Evolutionary conservation across 768 basidiomycete genomes (phyloP).

Genomic region (Hericium erinaceus): DNA sequence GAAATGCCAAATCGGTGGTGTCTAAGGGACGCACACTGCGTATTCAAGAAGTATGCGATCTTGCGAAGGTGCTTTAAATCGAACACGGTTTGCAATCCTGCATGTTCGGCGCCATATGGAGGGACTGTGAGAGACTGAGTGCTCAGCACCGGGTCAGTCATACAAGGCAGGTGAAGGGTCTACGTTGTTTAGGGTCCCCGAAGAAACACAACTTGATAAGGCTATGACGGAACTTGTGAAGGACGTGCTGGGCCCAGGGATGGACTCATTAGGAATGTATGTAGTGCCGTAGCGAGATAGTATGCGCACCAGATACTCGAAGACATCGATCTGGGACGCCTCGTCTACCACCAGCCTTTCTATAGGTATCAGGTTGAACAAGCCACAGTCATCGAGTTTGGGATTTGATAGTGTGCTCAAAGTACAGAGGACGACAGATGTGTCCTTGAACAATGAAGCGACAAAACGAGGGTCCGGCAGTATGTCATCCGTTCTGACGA

Average conservation of each 20-base stretch:
- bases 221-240: conserved; percentile 27
- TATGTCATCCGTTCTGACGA: conserved; percentile 33
- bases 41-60: conserved; percentile 32
- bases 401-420: conserved; percentile 46
- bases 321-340: conserved; percentile 41
- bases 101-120: conserved; percentile 37
- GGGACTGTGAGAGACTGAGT: conserved; percentile 30
- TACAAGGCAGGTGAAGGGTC: conserved; percentile 5
- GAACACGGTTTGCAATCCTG: conserved; percentile 36
- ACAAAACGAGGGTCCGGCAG: too few relatives aligned
- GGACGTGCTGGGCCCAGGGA: conserved; percentile 28
- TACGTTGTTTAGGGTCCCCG: conserved; percentile 46
- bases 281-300: background rate
- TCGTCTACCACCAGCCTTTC: conserved; percentile 47
- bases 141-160: background rate
- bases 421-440: conserved; percentile 33
- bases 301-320: conserved; percentile 34
- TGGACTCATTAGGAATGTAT: too few relatives aligned
- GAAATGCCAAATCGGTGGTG: background rate
- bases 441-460: conserved; percentile 19
- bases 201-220: conserved; percentile 42
- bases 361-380: conserved; percentile 31
- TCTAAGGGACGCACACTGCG: conserved; percentile 30
- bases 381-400: conserved; percentile 21
- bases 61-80: conserved; percentile 32